Base-by-base conservation (phyloP, 305 asterid genomes). In the Petunia hybrid region DNA sequence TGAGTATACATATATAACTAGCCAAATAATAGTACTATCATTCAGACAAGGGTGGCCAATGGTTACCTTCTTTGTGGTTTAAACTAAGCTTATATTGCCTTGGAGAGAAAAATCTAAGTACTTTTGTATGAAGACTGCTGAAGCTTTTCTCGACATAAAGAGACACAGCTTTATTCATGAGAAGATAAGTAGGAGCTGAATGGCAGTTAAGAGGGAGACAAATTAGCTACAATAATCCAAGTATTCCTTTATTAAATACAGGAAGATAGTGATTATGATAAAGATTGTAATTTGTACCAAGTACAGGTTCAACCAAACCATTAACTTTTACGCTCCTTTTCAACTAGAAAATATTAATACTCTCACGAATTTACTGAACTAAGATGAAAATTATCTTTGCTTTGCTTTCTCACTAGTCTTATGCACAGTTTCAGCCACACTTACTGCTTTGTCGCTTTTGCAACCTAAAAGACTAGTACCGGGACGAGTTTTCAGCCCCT, bases 391-490 rank as follows among this genome's bases (percentile, higher is more conserved):
- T 59, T 71, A 57, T 80, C 86, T 86, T 86, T 82, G 60, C 12
- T 78, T 78, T 63, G 74, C 38, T 59, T 41, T 56, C 13, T 75
- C 80, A 36, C 66, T 35, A 22, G 64, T 38, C 62, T 62, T 78
- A 0, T 13, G 63, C 74, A 51, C 75, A 78, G 74, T 35, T 78
- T 78, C 75, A 65, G 81, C 59, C 61, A 78, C 73, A 78, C 62
- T 45, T 8, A 78, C 73, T 8, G 61, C 45, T 46, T 65, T 65
- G 4, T 78, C 61, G 73, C 75, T 78, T 39, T 46, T 91, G 89
- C 97, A 93, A 22, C 81, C 81, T 65, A 78, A 78, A 78, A 78
- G 51, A 9, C 81, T 62, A n/a, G 75, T 39, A 48, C 84, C 6
- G 5, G 61, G 73, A 16, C 36, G 7, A 38, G 63, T 61, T 78